phyloP scores from a whole-genome alignment of 805 yeast genomes.

The Cyberlindnera veronae region DNA sequence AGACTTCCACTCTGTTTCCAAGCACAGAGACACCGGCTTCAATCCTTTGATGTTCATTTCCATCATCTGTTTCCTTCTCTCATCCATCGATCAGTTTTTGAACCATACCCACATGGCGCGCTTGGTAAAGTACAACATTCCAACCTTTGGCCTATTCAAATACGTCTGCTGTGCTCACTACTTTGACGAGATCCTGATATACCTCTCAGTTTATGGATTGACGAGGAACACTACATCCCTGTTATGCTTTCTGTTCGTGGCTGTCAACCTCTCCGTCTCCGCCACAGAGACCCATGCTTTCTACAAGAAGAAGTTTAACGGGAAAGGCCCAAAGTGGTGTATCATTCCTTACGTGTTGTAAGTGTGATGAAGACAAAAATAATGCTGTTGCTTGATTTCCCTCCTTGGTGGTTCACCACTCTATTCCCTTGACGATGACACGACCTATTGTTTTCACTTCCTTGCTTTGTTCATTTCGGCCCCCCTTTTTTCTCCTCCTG shows the following conservation, averaged over 20 bases:
- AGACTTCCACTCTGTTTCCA: conserved; percentile 15
- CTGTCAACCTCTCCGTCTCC: conserved; percentile 50
- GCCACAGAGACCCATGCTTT: conserved; percentile 49
- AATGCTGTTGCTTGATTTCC: not conserved
- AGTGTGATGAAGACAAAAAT: not conserved
- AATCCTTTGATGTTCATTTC: conserved; percentile 10
- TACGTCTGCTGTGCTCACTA: conserved; percentile 65
- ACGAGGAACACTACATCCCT: conserved; percentile 20
- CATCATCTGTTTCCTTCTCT: conserved; percentile 22
- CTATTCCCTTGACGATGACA: not conserved
- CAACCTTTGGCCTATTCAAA: conserved; percentile 47
- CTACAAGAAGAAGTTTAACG: conserved; percentile 33
- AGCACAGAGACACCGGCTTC: conserved; percentile 5
- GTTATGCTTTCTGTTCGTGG: conserved; percentile 29
- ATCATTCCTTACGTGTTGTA: conserved; percentile 38
- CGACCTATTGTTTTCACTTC: not conserved
- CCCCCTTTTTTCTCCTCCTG: not conserved
- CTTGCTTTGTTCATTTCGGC: not conserved
- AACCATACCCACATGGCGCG: conserved; percentile 26
- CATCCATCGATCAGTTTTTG: conserved; percentile 43
- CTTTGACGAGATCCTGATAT: conserved; percentile 59
- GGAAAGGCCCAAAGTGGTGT: conserved; percentile 29
- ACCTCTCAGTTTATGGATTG: conserved; percentile 32
- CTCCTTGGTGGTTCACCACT: not conserved
- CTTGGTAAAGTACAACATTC: conserved; percentile 41